Evolutionary conservation across 768 basidiomycete genomes (phyloP), one percentile per base, ranked within the genome.

Genomic region (Lentinus brumalis): DNA sequence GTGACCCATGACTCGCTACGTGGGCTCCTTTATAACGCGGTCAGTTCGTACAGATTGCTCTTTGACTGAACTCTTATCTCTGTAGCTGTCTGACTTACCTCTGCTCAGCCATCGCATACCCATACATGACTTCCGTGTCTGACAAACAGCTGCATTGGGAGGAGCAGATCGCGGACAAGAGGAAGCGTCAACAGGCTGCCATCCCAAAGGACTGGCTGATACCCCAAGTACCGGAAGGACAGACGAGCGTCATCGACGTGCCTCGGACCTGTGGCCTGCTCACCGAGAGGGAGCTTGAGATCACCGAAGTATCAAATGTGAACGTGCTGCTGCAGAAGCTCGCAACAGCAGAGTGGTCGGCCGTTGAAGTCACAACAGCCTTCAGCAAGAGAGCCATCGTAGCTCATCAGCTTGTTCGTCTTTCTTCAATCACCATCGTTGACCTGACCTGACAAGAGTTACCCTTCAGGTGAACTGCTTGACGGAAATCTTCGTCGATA

Each of bases 171-270:
- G 56, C 53, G 15, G 61, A 61, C 42, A 67, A 67, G 50, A 51
- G 52, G 18, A 40, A 52, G 31, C 60, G 59, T 12, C 88, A 86
- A 64, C 70, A 74, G n/a, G 80, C 77, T 2, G 71, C 78, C 0
- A 85, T 91, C 35, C 89, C 90, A 0, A 72, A 77, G 56, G 83
- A 85, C 54, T 92, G 89, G 89, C 64, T 83, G 44, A 72, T 87
- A 39, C 60, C 60, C 18, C 70, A 75, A 0, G 83, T 85, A n/a
- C 66, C 80, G 4, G 69, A 76, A 12, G 74, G 77, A 16, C 69
- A 75, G 6, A 74, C 80, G 38, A 77, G 86, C 67, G 84, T 91
- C 30, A 75, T 77, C 2, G 70, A 73, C 41, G 72, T 88, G 40
- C 86, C 88, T 5, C 75, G 75, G 57, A 72, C 74, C 4, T 83